These are phyloP conservation scores for Solanum lycopersicoides DNA, from an alignment of 257 asterid genomes.

Conservation along the genomic window DNA sequence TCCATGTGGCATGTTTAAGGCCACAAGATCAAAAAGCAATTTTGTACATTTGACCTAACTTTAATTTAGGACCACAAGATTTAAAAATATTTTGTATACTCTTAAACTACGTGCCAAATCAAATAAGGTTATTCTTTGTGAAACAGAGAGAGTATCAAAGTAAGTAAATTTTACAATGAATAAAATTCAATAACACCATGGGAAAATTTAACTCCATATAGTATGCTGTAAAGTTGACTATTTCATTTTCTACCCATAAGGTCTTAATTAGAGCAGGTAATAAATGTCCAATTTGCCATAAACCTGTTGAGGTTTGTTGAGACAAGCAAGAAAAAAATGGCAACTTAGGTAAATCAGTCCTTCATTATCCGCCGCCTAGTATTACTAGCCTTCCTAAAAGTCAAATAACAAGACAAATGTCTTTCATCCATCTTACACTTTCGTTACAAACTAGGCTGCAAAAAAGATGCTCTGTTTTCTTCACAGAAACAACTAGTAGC, in stretches of 20 bases:
- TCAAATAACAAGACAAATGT: conserved; percentile 4
- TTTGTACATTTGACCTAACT: no score
- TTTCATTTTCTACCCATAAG: background rate
- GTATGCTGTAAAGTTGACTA: background rate
- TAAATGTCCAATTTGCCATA: background rate
- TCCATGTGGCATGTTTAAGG: no score
- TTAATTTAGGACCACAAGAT: no score
- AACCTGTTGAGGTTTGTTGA: background rate
- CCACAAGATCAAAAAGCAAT: no score
- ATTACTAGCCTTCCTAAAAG: conserved; percentile 1
- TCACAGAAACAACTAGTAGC: background rate
- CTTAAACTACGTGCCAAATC: no score
- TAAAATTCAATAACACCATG: background rate
- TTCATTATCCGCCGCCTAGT: background rate
- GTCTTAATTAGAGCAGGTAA: background rate
- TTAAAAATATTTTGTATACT: no score
- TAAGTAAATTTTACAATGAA: background rate
- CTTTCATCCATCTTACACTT: background rate
- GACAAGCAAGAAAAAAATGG: background rate
- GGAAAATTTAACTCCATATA: background rate
- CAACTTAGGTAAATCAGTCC: background rate
- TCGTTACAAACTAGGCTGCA: conserved; percentile 11
- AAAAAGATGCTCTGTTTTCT: background rate
- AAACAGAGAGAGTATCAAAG: no score
- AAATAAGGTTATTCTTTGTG: no score